These are phyloP conservation scores for Saitozyma podzolica DNA, from an alignment of 768 basidiomycete genomes.

Conservation along the genomic window DNA sequence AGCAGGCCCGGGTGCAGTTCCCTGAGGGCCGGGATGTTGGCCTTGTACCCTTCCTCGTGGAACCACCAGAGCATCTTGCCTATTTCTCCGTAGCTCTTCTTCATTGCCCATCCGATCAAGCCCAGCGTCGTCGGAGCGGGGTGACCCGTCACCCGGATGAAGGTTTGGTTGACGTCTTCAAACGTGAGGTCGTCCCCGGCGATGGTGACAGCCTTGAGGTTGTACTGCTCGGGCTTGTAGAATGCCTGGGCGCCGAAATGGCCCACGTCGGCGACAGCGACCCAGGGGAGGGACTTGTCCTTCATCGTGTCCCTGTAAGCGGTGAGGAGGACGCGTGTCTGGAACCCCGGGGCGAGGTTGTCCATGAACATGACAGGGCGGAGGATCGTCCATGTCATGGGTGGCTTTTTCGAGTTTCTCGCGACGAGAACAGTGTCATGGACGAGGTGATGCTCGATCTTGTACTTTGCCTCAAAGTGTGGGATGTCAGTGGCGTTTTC, in stretches of 20 bases:
- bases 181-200: too few species aligned
- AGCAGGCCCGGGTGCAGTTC: too few species aligned
- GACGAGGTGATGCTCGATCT: slow-evolving; percentile 54
- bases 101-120: too few species aligned
- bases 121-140: too few species aligned
- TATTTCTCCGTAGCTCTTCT: too few species aligned
- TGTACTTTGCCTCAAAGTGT: slow-evolving; percentile 45
- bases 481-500: slow-evolving; percentile 32
- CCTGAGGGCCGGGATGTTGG: too few species aligned
- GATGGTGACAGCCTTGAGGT: background rate
- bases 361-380: slow-evolving; percentile 45
- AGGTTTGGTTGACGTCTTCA: background rate
- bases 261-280: slow-evolving; percentile 40
- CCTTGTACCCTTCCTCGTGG: too few species aligned
- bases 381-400: slow-evolving; percentile 53
- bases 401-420: too few species aligned
- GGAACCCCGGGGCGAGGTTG: slow-evolving; percentile 31
- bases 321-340: slow-evolving; percentile 33
- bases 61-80: too few species aligned
- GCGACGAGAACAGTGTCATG: slow-evolving; percentile 39
- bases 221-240: slow-evolving; percentile 17
- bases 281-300: slow-evolving; percentile 20
- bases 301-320: slow-evolving; percentile 7
- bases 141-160: too few species aligned
- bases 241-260: slow-evolving; percentile 38